Evolutionary conservation across 2,329 filamentous ascomycete genomes (phyloP), one percentile per base, ranked within the genome.

Genomic region (Microdochium paspali): DNA sequence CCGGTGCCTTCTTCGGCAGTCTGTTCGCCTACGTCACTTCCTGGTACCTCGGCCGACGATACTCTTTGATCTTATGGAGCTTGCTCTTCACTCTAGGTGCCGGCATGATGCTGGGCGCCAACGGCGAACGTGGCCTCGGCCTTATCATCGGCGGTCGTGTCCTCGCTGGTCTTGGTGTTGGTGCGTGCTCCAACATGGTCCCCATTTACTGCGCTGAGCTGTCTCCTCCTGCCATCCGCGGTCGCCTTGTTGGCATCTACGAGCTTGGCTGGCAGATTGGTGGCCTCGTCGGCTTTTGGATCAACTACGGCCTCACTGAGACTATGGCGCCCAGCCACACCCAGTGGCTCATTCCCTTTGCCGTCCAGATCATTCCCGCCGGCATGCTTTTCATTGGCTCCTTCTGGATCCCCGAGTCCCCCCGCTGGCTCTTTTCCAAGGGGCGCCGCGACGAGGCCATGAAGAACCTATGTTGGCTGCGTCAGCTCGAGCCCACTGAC

Each of bases 1-100:
- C 87, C 10, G 87, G 87, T 50, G 86, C 86, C 50, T 90, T 93
- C 69, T 90, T 91, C 56, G 87, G 87, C 45, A 79, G 82, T n/a
- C 67, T 89, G 35, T 74, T 77, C 50, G 84, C 81, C 48, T 90
- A 85, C 55, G 73, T 70, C 9, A 74, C 79, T 28, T 80, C 77
- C 25, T 81, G 84, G 68, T 86, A 76, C 60, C 68, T 84, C 51
- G 86, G 86, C 24, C 77, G 86, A 21, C 79, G 78, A 57, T 76
- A 72, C 59, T 83, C 79, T 21, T 70, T 90, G 2, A 67, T 81
- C 52, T 53, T 80, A 44, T 85, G 82, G 60, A 66, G 73, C 2
- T 47, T 75, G 28, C 54, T 90, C 52, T 90, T 90, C 63, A 72
- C 80, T 46, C 58, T 90, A 10, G 87, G 86, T 50, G 80, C 84